Base-by-base conservation (phyloP, 2,329 filamentous ascomycete species). In the Proliferodiscus dingleyae region DNA sequence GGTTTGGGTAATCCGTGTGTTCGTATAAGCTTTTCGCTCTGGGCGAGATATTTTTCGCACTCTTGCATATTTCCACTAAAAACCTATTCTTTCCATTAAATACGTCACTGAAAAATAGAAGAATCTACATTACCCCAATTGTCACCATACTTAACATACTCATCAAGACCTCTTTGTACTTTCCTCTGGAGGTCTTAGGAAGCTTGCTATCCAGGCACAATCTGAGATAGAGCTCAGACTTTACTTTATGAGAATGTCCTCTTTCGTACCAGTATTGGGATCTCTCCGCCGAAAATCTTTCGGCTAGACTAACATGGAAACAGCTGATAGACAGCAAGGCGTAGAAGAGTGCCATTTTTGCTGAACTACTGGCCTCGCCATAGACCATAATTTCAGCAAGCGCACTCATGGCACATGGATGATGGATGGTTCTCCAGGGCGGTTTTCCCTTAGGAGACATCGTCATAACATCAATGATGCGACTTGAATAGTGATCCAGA, bases 121-220 rank as follows among this genome's bases (percentile, higher is more conserved):
- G 15, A 6, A 23, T 22, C 18, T 10, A 15, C 36, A 45, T 38
- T 44, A 51, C 49, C 21, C 49, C 49, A 33, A 52, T 52, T 3
- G 49, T 52, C 4, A 52, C 49, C 49, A 52, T 52, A 30, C 46
- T 49, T 5, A 52, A 38, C 18, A 40, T 28, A 19, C 40, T 42
- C 49, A 52, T 52, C n/a, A 52, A 29, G 5, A 52, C 24, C 30
- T 52, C 49, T 34, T 52, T 52, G 21, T 52, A 52, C 21, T 52
- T 52, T 3, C 43, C 49, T 30, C 45, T 41, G 3, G 43, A 18
- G 11, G 49, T 23, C 23, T 50, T 50, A 2, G 48, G 34, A 4
- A 47, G 26, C 19, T 23, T 42, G 13, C 30, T 28, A 32, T 47
- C 34, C 3, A 50, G 23, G 24, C 43, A 41, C 5, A 37, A 44